These are phyloP conservation scores for Haplographium delicatum DNA, from an alignment of 495 filamentous ascomycete species.

Conservation along the genomic window DNA sequence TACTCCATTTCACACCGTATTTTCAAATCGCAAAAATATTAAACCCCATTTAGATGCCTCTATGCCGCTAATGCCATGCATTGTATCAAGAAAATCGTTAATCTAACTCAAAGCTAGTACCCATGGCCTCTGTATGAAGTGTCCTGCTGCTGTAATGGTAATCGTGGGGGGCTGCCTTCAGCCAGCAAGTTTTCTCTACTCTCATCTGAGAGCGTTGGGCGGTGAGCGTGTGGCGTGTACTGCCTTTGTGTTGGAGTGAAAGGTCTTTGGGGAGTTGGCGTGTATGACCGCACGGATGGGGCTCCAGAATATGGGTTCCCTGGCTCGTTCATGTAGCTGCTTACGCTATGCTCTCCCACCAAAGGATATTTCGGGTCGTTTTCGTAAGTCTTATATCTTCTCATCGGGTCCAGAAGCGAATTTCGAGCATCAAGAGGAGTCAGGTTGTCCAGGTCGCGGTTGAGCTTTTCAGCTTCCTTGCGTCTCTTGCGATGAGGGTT, in stretches of 20 bases:
- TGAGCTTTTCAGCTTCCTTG: conserved; percentile 84
- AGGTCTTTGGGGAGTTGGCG: neutral
- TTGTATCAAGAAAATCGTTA: too few species aligned
- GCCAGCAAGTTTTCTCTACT: conserved; percentile 16
- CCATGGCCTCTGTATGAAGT: conserved; percentile 13
- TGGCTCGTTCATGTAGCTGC: conserved; percentile 21
- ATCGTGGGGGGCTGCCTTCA: conserved; percentile 1
- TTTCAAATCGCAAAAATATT: too few species aligned
- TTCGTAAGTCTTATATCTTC: neutral
- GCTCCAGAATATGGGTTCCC: conserved; percentile 23
- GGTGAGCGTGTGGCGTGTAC: conserved; percentile 11
- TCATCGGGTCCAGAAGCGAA: conserved; percentile 56
- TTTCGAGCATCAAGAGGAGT: conserved; percentile 89
- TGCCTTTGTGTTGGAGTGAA: neutral
- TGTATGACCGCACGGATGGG: conserved; percentile 12
- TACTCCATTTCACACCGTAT: too few species aligned
- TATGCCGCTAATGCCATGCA: too few species aligned
- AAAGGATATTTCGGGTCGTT: conserved; percentile 20
- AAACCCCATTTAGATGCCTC: too few species aligned
- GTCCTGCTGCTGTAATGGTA: conserved; percentile 6
- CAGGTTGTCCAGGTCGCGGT: conserved; percentile 77
- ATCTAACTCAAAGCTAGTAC: too few species aligned
- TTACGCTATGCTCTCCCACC: conserved; percentile 2
- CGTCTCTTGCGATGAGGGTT: conserved; percentile 84
- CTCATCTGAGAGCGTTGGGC: neutral